Conservation (phyloP, 441 rosid species). For the Pelargonium citronellum region DNA sequence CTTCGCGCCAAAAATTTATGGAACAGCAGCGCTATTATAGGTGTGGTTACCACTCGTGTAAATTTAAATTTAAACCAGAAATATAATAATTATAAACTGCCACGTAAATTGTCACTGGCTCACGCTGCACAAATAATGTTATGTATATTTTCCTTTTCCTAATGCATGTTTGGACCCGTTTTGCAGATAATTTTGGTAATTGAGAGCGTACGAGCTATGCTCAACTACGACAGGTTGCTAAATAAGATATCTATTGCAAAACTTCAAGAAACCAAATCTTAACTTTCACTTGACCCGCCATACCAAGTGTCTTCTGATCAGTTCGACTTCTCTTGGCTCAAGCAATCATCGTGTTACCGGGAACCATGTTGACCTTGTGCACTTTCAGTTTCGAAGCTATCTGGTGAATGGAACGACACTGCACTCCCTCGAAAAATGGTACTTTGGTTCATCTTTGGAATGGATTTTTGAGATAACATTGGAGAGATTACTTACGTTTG, state of each 20-base stretch:
- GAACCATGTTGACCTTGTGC: not conserved
- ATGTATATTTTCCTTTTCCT: not conserved
- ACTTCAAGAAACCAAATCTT: constrained; percentile 30
- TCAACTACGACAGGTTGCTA: constrained; percentile 71
- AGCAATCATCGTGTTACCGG: not conserved
- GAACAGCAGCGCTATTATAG: no score
- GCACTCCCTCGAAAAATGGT: not conserved
- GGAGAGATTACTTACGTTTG: not conserved
- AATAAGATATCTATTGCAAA: constrained; percentile 29
- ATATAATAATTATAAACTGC: no score
- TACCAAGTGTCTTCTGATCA: not conserved
- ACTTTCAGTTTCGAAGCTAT: not conserved
- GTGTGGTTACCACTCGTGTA: no score
- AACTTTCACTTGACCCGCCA: constrained; percentile 9
- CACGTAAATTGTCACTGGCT: no score
- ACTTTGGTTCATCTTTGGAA: not conserved
- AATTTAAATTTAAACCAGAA: no score
- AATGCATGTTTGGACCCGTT: constrained; percentile 9
- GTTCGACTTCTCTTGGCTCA: not conserved
- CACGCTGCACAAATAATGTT: no score
- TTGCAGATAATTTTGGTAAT: constrained; percentile 74
- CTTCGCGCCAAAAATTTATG: no score
- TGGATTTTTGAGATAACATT: not conserved
- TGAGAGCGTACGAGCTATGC: constrained; percentile 75
- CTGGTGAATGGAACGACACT: not conserved